Conservation (phyloP, 2,329 filamentous ascomycete species). For the Paecilomyces sp. region DNA sequence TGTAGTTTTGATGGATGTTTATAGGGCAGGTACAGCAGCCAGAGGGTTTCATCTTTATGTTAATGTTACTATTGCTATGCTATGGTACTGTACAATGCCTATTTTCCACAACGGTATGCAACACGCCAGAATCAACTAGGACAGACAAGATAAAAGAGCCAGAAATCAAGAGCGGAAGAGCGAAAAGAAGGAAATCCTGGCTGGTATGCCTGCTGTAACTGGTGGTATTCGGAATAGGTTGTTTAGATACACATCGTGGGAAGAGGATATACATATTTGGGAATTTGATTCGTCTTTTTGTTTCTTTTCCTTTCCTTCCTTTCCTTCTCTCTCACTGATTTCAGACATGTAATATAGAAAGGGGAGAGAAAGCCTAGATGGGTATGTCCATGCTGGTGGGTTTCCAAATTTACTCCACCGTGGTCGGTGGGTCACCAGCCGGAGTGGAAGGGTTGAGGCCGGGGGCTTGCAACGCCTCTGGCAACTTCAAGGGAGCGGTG, state of each 20-base stretch:
- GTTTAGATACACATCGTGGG: not conserved
- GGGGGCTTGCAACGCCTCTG: slow-evolving; percentile 39
- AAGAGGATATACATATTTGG: not conserved
- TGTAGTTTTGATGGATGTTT: too few species aligned
- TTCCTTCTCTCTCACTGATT: not conserved
- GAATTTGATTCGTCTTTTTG: not conserved
- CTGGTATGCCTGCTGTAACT: not conserved
- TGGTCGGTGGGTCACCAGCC: slow-evolving; percentile 13
- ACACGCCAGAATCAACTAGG: too few species aligned
- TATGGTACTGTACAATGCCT: not conserved
- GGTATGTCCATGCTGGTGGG: not conserved
- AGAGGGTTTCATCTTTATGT: too few species aligned
- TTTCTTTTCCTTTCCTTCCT: not conserved
- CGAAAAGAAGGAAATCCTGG: not conserved
- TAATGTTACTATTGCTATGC: not conserved
- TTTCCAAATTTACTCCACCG: slow-evolving; percentile 13
- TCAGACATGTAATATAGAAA: not conserved
- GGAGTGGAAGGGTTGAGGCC: slow-evolving; percentile 18
- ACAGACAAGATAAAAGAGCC: not conserved
- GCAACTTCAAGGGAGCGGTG: slow-evolving; percentile 57
- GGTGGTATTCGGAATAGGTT: not conserved
- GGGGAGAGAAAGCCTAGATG: not conserved
- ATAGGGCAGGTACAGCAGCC: too few species aligned
- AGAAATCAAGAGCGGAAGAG: not conserved
- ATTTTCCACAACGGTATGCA: too few species aligned